Percentiles rank a stretch among this genome's conserved stretches.
Conservation (phyloP, 805 yeast species). For the Schwanniomyces polymorphus region DNA sequence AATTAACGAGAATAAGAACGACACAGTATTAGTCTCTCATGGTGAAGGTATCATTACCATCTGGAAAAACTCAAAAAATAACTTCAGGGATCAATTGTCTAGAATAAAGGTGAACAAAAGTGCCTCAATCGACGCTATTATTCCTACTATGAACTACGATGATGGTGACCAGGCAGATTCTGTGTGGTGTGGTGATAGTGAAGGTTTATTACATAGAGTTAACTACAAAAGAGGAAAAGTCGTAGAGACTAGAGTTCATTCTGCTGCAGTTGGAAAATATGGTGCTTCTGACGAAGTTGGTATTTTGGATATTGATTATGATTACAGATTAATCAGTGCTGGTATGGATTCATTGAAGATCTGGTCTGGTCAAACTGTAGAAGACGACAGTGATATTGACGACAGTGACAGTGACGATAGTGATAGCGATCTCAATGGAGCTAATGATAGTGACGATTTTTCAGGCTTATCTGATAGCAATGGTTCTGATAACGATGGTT, state of each 20-base stretch:
- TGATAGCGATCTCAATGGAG: too few relatives aligned
- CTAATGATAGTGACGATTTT: conserved; percentile 3
- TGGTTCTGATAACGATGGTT: conserved; percentile 4
- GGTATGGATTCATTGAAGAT: conserved; percentile 81
- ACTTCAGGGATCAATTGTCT: conserved; percentile 73
- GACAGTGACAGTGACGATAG: conserved; percentile 22
- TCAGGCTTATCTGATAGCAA: conserved; percentile 7
- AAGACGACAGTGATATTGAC: conserved; percentile 13
- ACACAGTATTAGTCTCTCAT: conserved; percentile 76
- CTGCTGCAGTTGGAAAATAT: conserved; percentile 34
- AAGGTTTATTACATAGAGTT: conserved; percentile 69
- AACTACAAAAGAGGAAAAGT: conserved; percentile 65
- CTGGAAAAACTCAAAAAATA: conserved; percentile 77
- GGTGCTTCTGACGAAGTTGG: conserved; percentile 69
- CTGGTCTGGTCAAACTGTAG: conserved; percentile 53
- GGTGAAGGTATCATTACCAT: conserved; percentile 86
- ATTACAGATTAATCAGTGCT: conserved; percentile 75
- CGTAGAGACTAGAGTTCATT: conserved; percentile 66
- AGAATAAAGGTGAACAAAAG: conserved; percentile 68
- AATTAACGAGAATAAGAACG: conserved; percentile 48
- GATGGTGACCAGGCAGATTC: conserved; percentile 46
- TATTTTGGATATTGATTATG: conserved; percentile 73
- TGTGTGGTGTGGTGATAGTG: conserved; percentile 78
- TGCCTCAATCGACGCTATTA: conserved; percentile 72
- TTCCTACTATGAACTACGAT: conserved; percentile 55